Conservation (phyloP, 768 basidiomycete genomes). For the Punctularia strigosozonata region DNA sequence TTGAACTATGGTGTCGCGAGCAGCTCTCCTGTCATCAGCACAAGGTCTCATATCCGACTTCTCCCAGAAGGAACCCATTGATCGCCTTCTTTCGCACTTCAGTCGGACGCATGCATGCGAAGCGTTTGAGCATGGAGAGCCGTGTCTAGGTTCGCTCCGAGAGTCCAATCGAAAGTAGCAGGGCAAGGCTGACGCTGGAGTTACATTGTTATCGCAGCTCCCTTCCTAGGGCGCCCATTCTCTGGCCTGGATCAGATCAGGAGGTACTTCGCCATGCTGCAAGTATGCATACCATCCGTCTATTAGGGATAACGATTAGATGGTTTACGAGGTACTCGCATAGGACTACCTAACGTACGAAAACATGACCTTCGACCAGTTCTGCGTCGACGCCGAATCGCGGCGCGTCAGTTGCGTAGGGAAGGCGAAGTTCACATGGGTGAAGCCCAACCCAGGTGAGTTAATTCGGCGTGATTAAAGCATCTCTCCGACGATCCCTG, state of each 20-base stretch:
- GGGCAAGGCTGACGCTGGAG: no score
- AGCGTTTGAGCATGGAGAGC: conserved; percentile 44
- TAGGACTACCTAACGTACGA: conserved; percentile 37
- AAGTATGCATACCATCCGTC: no score
- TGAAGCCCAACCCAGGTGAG: no score
- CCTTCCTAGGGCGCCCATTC: conserved; percentile 48
- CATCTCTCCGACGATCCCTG: no score
- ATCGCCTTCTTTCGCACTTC: conserved; percentile 38
- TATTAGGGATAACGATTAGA: no score
- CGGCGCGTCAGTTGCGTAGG: conserved; percentile 46
- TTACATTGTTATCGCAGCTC: no score
- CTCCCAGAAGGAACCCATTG: conserved; percentile 27
- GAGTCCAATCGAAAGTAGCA: no score
- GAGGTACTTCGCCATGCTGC: conserved; percentile 38
- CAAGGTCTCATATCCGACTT: conserved; percentile 41
- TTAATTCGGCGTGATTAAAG: no score
- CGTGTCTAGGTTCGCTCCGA: no score
- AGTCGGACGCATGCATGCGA: conserved; percentile 30
- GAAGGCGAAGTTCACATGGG: conserved; percentile 44
- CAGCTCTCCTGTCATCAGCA: conserved; percentile 31
- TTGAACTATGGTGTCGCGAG: no score
- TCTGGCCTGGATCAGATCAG: conserved; percentile 29
- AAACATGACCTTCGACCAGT: conserved; percentile 41
- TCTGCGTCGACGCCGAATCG: conserved; percentile 37
- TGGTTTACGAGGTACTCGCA: no score